Evolutionary conservation across 805 yeast species (phyloP).

Genomic region (Saturnispora silvae): DNA sequence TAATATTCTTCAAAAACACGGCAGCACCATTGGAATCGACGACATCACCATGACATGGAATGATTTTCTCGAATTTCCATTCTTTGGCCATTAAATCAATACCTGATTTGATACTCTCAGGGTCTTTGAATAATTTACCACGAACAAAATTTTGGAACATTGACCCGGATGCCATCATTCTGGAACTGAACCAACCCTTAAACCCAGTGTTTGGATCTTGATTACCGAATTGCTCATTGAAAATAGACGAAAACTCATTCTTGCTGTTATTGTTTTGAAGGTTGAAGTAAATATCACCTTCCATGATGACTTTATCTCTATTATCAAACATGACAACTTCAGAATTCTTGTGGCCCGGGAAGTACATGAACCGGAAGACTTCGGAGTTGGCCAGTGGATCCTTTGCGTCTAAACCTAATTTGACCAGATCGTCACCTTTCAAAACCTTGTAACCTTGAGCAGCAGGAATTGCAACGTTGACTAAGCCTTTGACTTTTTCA

Average conservation of each 20-base stretch:
- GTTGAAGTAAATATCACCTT: slow-evolving; percentile 54
- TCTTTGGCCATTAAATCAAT: slow-evolving; percentile 24
- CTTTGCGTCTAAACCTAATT: slow-evolving; percentile 25
- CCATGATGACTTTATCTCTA: slow-evolving; percentile 37
- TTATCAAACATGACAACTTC: slow-evolving; percentile 45
- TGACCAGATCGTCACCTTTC: slow-evolving; percentile 12
- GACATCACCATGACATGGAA: slow-evolving; percentile 16
- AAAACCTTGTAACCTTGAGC: background rate
- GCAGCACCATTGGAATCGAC: background rate
- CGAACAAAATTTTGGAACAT: slow-evolving; percentile 7
- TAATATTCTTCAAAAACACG: background rate
- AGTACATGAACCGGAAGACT: slow-evolving; percentile 42
- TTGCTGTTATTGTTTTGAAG: slow-evolving; percentile 39
- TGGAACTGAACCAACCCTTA: slow-evolving; percentile 14
- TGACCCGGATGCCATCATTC: slow-evolving; percentile 12
- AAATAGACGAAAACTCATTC: slow-evolving; percentile 17
- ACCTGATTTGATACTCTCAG: slow-evolving; percentile 4
- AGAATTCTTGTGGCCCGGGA: slow-evolving; percentile 45
- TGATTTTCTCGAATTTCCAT: slow-evolving; percentile 41
- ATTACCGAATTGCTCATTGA: slow-evolving; percentile 35
- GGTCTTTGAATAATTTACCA: slow-evolving; percentile 9
- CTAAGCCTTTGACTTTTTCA: background rate
- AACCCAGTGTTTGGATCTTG: slow-evolving; percentile 34
- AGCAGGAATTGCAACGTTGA: background rate
- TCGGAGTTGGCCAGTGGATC: slow-evolving; percentile 23